Percentiles rank a stretch among this genome's conserved stretches.
Conservation (phyloP, 2,329 filamentous ascomycete genomes). For the Fusarium anthophilum region DNA sequence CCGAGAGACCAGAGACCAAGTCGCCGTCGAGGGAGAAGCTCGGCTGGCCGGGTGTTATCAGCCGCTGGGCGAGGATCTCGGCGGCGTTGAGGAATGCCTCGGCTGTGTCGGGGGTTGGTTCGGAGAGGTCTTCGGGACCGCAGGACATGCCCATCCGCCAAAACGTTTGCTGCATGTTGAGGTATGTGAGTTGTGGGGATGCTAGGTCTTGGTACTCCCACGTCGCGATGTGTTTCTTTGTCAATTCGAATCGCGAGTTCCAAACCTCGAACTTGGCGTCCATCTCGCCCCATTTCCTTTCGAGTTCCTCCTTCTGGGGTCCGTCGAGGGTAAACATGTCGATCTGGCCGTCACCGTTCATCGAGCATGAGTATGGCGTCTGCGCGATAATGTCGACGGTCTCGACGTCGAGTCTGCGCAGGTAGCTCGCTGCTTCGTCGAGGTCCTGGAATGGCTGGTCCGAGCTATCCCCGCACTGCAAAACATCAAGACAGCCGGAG, state of each 20-base stretch:
- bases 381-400: neutral
- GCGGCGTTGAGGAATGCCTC: constrained; percentile 6
- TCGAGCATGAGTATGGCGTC: neutral
- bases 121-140: neutral
- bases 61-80: neutral
- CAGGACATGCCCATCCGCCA: constrained; percentile 13
- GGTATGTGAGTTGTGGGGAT: neutral
- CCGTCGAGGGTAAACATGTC: neutral
- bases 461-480: neutral
- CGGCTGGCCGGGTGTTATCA: neutral
- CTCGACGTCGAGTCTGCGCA: constrained; percentile 21
- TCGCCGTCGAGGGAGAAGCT: constrained; percentile 25
- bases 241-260: constrained; percentile 22
- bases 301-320: neutral
- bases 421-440: constrained; percentile 22
- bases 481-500: neutral
- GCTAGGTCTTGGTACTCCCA: neutral
- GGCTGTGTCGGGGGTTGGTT: neutral
- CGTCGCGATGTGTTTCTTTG: neutral
- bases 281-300: neutral
- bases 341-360: neutral
- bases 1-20: constrained; percentile 10
- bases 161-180: constrained; percentile 19
- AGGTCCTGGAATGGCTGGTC: constrained; percentile 20
- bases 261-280: constrained; percentile 1